Conservation (phyloP, 768 basidiomycete genomes). For the Xanthoconium stramineum region DNA sequence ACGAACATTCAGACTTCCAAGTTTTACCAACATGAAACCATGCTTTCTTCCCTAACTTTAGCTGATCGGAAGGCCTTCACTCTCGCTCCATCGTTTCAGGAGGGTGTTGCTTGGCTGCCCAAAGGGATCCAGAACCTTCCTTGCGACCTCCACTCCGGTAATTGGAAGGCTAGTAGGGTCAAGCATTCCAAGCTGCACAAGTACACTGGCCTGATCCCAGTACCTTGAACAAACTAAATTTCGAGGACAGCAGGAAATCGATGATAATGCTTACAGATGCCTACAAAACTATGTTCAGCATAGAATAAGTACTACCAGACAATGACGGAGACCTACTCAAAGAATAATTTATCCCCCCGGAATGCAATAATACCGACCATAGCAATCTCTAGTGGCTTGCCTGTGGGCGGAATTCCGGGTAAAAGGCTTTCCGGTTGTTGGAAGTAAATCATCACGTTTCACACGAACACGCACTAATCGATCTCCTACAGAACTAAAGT, state of each 20-base stretch:
- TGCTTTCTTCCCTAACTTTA: slow-evolving; percentile 8
- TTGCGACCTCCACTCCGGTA: slow-evolving; percentile 38
- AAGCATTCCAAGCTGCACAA: slow-evolving; percentile 43
- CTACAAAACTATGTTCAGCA: slow-evolving; percentile 3
- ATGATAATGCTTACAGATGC: slow-evolving; percentile 14
- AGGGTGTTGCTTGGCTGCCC: slow-evolving; percentile 38
- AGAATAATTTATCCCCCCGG: slow-evolving; percentile 47
- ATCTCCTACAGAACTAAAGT: slow-evolving; percentile 32
- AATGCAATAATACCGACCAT: slow-evolving; percentile 45
- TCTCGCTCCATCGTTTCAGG: slow-evolving; percentile 35
- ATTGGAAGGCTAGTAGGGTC: slow-evolving; percentile 32
- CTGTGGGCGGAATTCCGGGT: slow-evolving; percentile 36
- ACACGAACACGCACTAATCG: slow-evolving; percentile 33
- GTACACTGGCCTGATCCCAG: slow-evolving; percentile 48
- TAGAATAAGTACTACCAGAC: not conserved
- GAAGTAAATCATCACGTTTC: not conserved
- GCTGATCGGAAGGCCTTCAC: slow-evolving; percentile 33
- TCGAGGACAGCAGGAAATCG: not conserved
- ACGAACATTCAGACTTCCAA: not conserved
- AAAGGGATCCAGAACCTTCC: slow-evolving; percentile 42
- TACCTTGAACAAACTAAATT: slow-evolving; percentile 28
- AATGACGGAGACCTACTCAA: slow-evolving; percentile 34
- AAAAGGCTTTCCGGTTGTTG: slow-evolving; percentile 21
- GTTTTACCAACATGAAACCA: not conserved
- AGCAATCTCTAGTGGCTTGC: slow-evolving; percentile 39